Conservation (phyloP, 75 land plant species). For the Sequoia sempervirens region DNA sequence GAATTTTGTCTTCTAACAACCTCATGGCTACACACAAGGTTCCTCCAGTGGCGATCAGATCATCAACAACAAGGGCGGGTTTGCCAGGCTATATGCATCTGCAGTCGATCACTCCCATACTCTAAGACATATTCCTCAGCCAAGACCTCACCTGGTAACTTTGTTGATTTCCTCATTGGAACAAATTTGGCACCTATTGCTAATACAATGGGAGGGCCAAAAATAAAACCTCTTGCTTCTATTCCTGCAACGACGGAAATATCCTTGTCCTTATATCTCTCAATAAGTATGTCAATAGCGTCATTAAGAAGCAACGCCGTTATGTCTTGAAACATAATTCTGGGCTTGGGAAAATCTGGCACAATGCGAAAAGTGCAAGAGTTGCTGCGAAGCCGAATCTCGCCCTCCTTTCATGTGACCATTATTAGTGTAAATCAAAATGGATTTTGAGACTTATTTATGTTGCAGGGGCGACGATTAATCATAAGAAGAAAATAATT, state of each 20-base stretch:
- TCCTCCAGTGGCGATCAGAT: too few relatives aligned
- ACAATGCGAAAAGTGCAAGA: slow-evolving; percentile 21
- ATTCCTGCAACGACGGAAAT: slow-evolving; percentile 69
- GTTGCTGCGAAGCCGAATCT: slow-evolving; percentile 23
- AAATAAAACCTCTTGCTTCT: too few relatives aligned
- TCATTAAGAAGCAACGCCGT: slow-evolving; percentile 69
- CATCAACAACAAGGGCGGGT: too few relatives aligned
- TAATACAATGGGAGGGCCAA: too few relatives aligned
- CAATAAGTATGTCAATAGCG: slow-evolving; percentile 70
- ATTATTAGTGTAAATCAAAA: slow-evolving; percentile 6
- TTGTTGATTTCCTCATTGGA: too few relatives aligned
- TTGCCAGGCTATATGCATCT: too few relatives aligned
- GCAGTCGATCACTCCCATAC: too few relatives aligned
- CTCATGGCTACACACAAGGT: too few relatives aligned
- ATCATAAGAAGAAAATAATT: not conserved
- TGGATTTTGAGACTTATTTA: not conserved
- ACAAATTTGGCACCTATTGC: too few relatives aligned
- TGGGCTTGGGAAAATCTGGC: slow-evolving; percentile 43
- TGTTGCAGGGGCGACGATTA: not conserved
- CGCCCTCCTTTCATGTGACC: slow-evolving; percentile 21
- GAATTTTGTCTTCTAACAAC: too few relatives aligned
- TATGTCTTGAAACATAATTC: slow-evolving; percentile 81
- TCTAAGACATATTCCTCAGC: too few relatives aligned
- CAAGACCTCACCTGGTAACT: too few relatives aligned
- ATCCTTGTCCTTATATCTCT: slow-evolving; percentile 60